Base-by-base conservation (phyloP, 352 stramenopile species). In the Phytophthora ramorum region DNA sequence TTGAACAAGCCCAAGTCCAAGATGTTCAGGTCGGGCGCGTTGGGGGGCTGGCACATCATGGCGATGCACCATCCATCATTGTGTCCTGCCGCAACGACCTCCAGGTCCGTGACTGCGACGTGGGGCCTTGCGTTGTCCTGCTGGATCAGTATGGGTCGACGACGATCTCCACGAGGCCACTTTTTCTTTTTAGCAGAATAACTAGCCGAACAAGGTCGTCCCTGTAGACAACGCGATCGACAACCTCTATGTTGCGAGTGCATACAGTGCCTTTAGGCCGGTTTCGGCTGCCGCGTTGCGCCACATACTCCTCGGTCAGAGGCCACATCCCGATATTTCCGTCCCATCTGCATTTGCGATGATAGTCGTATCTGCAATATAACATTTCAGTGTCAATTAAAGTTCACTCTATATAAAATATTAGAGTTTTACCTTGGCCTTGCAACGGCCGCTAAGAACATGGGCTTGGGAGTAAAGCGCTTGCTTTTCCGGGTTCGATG, bases 401-500 rank as follows among this genome's bases (percentile, higher is more conserved):
- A 44, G 7, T 7, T 12, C 20, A 24, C 26, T 10, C 24, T n/a
- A 32, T 37, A 20, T 44, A 34, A 60, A 60, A 44, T 32, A 44
- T 41, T 7, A 19, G 9, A 20, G 51, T 4, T 40, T 14, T 44
- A 60, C 52, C 28, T 28, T 12, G 52, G 40, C 4, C 24, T n/a
- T n/a, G 38, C 52, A 14, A 50, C 14, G 4, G 52, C 40, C 7
- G 52, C 40, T 1, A 51, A 37, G 41, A 22, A 60, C 40, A 60
- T 50, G 5, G 52, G 43, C 40, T 60, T 60, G 3, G 51, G 51
- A 4, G 41, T 49, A 22, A 19, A 58, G 8, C 35, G 37, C 40
- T 60, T 60, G 38, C 40, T 60, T 16, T 50, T 28, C 6, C 52
- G 7, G 7, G 16, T 10, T 20, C 52, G 26, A 10, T 20, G 14